phyloP scores from a whole-genome alignment of 768 basidiomycete species.

The Kwoniella sp. region DNA sequence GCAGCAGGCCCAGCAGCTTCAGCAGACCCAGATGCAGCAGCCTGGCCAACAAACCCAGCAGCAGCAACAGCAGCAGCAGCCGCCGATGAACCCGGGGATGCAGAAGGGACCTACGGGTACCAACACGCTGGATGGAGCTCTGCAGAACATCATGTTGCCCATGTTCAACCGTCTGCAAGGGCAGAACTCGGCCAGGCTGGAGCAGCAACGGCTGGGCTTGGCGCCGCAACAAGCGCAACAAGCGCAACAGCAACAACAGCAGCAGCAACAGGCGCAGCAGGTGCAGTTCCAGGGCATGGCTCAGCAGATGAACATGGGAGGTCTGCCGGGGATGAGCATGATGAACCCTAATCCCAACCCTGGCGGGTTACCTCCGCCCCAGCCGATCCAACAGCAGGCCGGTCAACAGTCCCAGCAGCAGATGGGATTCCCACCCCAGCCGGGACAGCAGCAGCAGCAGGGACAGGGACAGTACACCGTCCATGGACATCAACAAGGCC shows the following conservation, averaged over 20 bases:
- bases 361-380: neutral
- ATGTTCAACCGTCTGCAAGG: slow-evolving; percentile 18
- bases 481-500: slow-evolving; percentile 30
- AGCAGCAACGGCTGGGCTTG: slow-evolving; percentile 14
- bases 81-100: slow-evolving; percentile 1
- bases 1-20: slow-evolving; percentile 1
- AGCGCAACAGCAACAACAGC: slow-evolving; percentile 8
- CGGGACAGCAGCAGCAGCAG: slow-evolving; percentile 12
- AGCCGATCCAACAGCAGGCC: slow-evolving; percentile 1
- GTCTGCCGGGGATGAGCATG: slow-evolving; percentile 13
- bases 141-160: slow-evolving; percentile 19
- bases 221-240: slow-evolving; percentile 3
- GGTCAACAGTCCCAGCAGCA: slow-evolving; percentile 1
- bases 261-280: slow-evolving; percentile 8
- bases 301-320: slow-evolving; percentile 16
- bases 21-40: neutral
- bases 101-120: slow-evolving; percentile 8
- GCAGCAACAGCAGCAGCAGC: slow-evolving; percentile 9
- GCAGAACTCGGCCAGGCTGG: slow-evolving; percentile 12
- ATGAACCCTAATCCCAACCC: slow-evolving; percentile 8
- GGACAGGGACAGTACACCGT: slow-evolving; percentile 8
- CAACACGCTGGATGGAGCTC: slow-evolving; percentile 5
- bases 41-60: neutral
- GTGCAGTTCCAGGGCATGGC: slow-evolving; percentile 12
- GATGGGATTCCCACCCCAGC: slow-evolving; percentile 8